These are phyloP conservation scores for Candida ipomoeae DNA, from an alignment of 805 yeast species.

Conservation along the genomic window DNA sequence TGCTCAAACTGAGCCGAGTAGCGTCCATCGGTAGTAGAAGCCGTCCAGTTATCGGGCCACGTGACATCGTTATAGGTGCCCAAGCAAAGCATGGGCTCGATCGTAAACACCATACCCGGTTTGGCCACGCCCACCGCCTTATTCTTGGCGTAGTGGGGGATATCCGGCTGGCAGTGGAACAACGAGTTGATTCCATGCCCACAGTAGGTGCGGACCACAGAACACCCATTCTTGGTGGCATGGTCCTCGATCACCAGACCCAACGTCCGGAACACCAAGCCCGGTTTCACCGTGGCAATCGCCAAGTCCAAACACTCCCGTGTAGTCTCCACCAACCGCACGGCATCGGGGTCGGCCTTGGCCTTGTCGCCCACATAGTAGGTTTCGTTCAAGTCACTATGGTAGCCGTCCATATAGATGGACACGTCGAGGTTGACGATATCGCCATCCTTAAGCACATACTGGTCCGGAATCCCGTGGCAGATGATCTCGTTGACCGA, in stretches of 20 bases:
- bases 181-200: slow-evolving; percentile 89
- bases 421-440: slow-evolving; percentile 89
- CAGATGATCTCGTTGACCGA: slow-evolving; percentile 94
- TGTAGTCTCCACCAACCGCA: slow-evolving; percentile 81
- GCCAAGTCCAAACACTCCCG: slow-evolving; percentile 85
- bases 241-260: slow-evolving; percentile 87
- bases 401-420: slow-evolving; percentile 80
- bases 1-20: slow-evolving; percentile 94
- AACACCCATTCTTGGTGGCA: slow-evolving; percentile 71
- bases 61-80: slow-evolving; percentile 76
- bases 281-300: slow-evolving; percentile 84
- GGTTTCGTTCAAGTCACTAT: slow-evolving; percentile 93
- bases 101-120: slow-evolving; percentile 95
- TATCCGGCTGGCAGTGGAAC: slow-evolving; percentile 89
- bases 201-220: slow-evolving; percentile 85
- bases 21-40: slow-evolving; percentile 85
- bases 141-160: slow-evolving; percentile 92
- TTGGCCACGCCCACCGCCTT: slow-evolving; percentile 91
- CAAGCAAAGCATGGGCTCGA: slow-evolving; percentile 93
- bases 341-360: slow-evolving; percentile 70
- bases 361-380: slow-evolving; percentile 94
- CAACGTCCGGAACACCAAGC: slow-evolving; percentile 76
- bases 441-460: slow-evolving; percentile 87
- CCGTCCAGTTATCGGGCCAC: slow-evolving; percentile 99
- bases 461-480: slow-evolving; percentile 94